A percentile compares a stretch with the other conserved stretches of the same genome.
Conservation (phyloP, 2,329 filamentous ascomycete genomes). For the Chaetomiaceae sp. region DNA sequence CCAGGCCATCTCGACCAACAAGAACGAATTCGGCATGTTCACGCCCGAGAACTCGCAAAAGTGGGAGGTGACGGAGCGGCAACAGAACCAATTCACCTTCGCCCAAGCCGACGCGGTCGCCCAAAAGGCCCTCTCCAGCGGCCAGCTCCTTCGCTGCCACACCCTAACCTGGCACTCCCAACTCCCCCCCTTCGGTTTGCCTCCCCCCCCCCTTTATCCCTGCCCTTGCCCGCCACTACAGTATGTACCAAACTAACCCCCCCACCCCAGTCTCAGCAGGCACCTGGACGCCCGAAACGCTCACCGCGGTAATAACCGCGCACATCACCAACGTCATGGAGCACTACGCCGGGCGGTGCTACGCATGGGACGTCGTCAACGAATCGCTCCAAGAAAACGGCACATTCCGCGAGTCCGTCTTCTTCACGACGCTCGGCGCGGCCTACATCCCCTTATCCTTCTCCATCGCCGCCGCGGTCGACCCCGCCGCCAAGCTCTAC, state of each 20-base stretch:
- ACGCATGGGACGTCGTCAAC: conserved; percentile 52
- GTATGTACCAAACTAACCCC: conserved; percentile 2
- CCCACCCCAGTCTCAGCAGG: conserved; percentile 19
- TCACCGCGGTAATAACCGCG: conserved; percentile 47
- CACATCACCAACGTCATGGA: conserved; percentile 46
- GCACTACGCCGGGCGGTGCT: conserved; percentile 45
- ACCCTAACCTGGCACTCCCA: conserved; percentile 45
- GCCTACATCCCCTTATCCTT: conserved; percentile 48
- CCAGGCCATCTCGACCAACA: conserved; percentile 45
- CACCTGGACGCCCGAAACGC: conserved; percentile 49
- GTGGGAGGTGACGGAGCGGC: conserved; percentile 54
- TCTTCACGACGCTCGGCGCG: conserved; percentile 42
- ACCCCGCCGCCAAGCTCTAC: conserved; percentile 45
- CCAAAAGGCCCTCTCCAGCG: conserved; percentile 32
- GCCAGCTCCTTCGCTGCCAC: conserved; percentile 52
- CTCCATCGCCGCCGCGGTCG: conserved; percentile 41
- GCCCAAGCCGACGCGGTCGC: conserved; percentile 43
- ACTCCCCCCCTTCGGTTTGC: conserved; percentile 42
- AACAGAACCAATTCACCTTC: conserved; percentile 49
- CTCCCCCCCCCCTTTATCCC: not conserved
- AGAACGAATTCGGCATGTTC: conserved; percentile 52
- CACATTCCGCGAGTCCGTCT: conserved; percentile 40
- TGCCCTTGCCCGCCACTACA: not conserved
- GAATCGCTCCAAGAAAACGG: conserved; percentile 48
- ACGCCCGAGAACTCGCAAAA: conserved; percentile 54